phyloP scores from a whole-genome alignment of 2,329 filamentous ascomycete species.

The Amauroascus niger region DNA sequence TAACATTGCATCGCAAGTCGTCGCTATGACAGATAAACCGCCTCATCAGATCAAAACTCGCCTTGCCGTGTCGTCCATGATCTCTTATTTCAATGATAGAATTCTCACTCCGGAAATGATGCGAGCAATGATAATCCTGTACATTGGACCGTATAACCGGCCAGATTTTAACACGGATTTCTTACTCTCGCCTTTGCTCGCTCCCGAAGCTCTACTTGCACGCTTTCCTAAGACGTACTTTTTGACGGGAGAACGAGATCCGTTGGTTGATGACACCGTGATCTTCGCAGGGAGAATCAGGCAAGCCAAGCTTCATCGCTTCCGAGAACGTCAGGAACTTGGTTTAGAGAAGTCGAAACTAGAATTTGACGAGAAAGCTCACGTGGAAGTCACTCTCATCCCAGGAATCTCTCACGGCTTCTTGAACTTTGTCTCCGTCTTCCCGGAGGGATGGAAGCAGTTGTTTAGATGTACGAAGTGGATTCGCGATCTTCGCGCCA shows the following conservation, averaged over 20 bases:
- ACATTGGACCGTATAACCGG: constrained; percentile 85
- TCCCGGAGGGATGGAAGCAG: constrained; percentile 82
- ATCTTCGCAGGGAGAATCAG: constrained; percentile 87
- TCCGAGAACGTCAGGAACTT: constrained; percentile 47
- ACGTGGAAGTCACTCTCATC: constrained; percentile 72
- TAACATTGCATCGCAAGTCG: constrained; percentile 30
- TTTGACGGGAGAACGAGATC: constrained; percentile 87
- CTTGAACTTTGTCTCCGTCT: constrained; percentile 78
- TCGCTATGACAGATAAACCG: constrained; percentile 30
- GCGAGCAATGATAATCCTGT: constrained; percentile 96
- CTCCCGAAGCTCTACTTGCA: constrained; percentile 71
- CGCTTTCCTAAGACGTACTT: constrained; percentile 93
- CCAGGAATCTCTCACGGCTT: constrained; percentile 91
- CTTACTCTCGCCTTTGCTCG: constrained; percentile 77
- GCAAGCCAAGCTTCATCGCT: constrained; percentile 57
- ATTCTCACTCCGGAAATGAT: constrained; percentile 96
- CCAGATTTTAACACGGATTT: constrained; percentile 91
- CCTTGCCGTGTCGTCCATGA: constrained; percentile 92
- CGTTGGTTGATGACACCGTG: constrained; percentile 90
- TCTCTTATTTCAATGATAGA: constrained; percentile 94
- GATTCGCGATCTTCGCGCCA: constrained; percentile 61
- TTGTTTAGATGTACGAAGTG: constrained; percentile 69
- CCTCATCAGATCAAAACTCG: constrained; percentile 59
- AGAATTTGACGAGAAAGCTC: constrained; percentile 61
- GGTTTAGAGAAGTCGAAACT: constrained; percentile 46